These are phyloP conservation scores for Boletus patriciae DNA, from an alignment of 768 basidiomycete genomes.

Conservation along the genomic window DNA sequence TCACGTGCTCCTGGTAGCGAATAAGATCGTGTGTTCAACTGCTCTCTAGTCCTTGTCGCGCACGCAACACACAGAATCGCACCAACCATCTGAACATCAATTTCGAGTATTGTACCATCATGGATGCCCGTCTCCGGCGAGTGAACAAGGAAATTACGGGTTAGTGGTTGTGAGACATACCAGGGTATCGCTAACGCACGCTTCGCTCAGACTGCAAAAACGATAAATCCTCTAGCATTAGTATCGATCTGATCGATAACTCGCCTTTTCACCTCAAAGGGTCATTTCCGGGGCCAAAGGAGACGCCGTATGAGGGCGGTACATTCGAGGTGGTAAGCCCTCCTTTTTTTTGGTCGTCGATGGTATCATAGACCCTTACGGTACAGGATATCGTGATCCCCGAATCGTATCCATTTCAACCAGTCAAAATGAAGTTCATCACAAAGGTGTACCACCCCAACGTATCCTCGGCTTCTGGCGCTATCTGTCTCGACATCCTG, in stretches of 20 bases:
- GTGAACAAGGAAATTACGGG: constrained; percentile 95
- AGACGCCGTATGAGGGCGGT: constrained; percentile 91
- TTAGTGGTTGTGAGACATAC: constrained; percentile 29
- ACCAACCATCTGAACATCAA: not conserved
- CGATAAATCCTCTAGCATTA: constrained; percentile 86
- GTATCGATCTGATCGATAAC: constrained; percentile 83
- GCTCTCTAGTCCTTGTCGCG: not conserved
- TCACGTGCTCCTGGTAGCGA: constrained; percentile 21
- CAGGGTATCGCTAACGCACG: constrained; percentile 10
- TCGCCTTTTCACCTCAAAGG: constrained; percentile 92
- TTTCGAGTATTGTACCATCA: constrained; percentile 30
- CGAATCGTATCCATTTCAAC: constrained; percentile 88
- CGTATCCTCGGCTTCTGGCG: constrained; percentile 89
- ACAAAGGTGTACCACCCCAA: constrained; percentile 98
- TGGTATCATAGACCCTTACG: constrained; percentile 1
- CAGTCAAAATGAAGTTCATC: constrained; percentile 98
- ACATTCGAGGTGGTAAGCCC: constrained; percentile 82
- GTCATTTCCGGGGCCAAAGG: constrained; percentile 88
- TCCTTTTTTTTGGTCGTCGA: constrained; percentile 3
- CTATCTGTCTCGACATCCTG: constrained; percentile 87
- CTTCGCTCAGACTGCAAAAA: constrained; percentile 80
- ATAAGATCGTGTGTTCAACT: constrained; percentile 2
- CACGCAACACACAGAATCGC: not conserved
- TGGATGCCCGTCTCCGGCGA: constrained; percentile 87
- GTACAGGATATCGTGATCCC: constrained; percentile 88